Base-by-base conservation (phyloP, 2,329 filamentous ascomycete species). In the Phaeosphaeriaceae sp. region DNA sequence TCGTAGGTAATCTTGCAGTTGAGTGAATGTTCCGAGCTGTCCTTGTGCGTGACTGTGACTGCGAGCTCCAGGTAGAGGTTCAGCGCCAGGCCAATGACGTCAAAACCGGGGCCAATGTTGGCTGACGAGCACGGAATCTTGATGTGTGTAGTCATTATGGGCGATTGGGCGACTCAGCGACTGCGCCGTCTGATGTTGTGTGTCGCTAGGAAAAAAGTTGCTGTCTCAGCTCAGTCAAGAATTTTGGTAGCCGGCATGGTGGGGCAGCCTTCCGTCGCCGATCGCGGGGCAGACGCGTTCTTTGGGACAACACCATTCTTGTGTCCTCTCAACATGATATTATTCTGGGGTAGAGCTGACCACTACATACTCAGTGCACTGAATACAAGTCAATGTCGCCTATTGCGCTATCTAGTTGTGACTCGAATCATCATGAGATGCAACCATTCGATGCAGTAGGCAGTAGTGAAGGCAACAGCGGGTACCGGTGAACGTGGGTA, bases 101-200 rank as follows among this genome's bases (percentile, higher is more conserved):
- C 94, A 84, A 98, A 99, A 59, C 94, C 94, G 50, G 94, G 94
- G 68, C 84, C 94, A 76, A 98, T 97, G 84, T 98, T 98, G 81
- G 94, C 94, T 62, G 94, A 97, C 60, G 94, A 98, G 82, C 92
- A 96, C 66, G 94, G 94, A 62, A 93, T 92, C 81, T 86, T 88
- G 84, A 93, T 91, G 68, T 91, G 90, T 46, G 75, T 76, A 49
- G 73, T 59, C 73, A 75, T 78, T 43, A 49, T 63, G 61, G 48
- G 50, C 46, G 53, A 52, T 9, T 46, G 51, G 52, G 58, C 58
- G 55, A 55, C 60, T 60, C 56, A 42, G 52, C 55, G 48, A 52
- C 54, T 52, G 47, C 55, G 60, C 56, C 54, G 19, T 50, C 42
- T 52, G 23, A 24, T 5, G n/a, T 13, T 52, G 42, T 22, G 50